Percentiles rank a stretch among this genome's conserved stretches.
Evolutionary conservation across 352 stramenopile species (phyloP).

Genomic region (Phytophthora multivora): DNA sequence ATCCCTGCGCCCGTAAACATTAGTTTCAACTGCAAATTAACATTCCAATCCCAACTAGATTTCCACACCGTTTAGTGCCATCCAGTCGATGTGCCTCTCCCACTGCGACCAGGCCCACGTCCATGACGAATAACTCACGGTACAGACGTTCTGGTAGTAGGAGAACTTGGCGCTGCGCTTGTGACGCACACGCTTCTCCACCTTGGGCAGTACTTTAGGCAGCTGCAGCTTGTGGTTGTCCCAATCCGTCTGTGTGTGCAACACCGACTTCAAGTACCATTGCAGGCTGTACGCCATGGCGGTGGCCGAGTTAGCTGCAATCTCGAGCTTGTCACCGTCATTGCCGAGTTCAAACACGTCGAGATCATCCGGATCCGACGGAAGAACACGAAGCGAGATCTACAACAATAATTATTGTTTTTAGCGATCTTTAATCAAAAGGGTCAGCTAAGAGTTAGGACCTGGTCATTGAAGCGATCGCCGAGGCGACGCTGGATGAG

Average conservation of each 20-base stretch:
- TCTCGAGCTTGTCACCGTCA: slow-evolving; percentile 53
- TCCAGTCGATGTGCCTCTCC: slow-evolving; percentile 93
- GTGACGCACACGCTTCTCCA: slow-evolving; percentile 42
- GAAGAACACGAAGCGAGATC: slow-evolving; percentile 61
- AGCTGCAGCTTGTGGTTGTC: slow-evolving; percentile 76
- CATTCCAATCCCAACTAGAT: no score
- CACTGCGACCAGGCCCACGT: slow-evolving; percentile 88
- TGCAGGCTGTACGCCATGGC: slow-evolving; percentile 71
- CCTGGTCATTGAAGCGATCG: slow-evolving; percentile 64
- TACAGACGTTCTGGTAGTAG: slow-evolving; percentile 95
- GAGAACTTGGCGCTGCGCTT: slow-evolving; percentile 75
- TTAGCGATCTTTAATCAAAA: slow-evolving; percentile 5
- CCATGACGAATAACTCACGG: slow-evolving; percentile 89
- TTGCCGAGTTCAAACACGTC: slow-evolving; percentile 69
- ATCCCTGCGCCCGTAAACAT: no score
- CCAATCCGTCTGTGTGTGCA: slow-evolving; percentile 81
- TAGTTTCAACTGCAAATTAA: no score
- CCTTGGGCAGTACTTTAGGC: slow-evolving; percentile 48
- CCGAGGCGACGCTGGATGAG: slow-evolving; percentile 68
- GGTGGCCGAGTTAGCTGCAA: slow-evolving; percentile 58
- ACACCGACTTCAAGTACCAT: slow-evolving; percentile 74
- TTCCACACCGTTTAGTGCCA: slow-evolving; percentile 70
- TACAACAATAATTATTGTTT: slow-evolving; percentile 11
- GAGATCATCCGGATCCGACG: slow-evolving; percentile 43
- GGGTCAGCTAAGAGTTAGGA: slow-evolving; percentile 13